Conservation (phyloP, 2,329 filamentous ascomycete species). For the Ophiocordyceps australis region DNA sequence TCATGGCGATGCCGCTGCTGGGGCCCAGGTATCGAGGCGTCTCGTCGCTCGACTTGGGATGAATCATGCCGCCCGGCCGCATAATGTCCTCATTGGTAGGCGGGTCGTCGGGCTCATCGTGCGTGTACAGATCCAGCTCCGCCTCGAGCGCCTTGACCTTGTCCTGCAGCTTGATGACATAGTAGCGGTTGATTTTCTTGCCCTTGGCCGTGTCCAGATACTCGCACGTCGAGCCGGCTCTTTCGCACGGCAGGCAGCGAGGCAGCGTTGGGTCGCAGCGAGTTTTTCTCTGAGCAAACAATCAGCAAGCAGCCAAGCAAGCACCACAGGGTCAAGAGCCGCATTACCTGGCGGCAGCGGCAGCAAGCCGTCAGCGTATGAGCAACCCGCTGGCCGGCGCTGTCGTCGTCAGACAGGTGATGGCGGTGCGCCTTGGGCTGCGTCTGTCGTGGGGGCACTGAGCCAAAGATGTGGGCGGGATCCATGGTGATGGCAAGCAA, state of each 20-base stretch:
- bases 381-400: constrained; percentile 43
- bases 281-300: constrained; percentile 59
- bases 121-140: constrained; percentile 62
- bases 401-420: constrained; percentile 28
- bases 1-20: constrained; percentile 91
- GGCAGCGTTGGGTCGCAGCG: constrained; percentile 87
- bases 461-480: constrained; percentile 34
- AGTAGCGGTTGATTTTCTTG: constrained; percentile 71
- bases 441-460: constrained; percentile 19
- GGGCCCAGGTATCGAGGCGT: constrained; percentile 76
- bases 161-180: constrained; percentile 83
- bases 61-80: constrained; percentile 69
- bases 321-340: constrained; percentile 8
- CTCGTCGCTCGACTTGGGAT: constrained; percentile 71
- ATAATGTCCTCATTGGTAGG: constrained; percentile 70
- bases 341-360: constrained; percentile 53
- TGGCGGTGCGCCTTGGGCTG: constrained; percentile 14
- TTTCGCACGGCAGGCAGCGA: constrained; percentile 80
- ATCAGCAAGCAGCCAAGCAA: not conserved
- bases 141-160: constrained; percentile 67
- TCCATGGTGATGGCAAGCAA: no score
- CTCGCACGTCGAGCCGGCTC: constrained; percentile 80
- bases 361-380: constrained; percentile 69
- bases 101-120: constrained; percentile 53
- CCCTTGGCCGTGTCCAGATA: constrained; percentile 86